phyloP scores from a whole-genome alignment of 345 rosid species.

The Citrus glauca region DNA sequence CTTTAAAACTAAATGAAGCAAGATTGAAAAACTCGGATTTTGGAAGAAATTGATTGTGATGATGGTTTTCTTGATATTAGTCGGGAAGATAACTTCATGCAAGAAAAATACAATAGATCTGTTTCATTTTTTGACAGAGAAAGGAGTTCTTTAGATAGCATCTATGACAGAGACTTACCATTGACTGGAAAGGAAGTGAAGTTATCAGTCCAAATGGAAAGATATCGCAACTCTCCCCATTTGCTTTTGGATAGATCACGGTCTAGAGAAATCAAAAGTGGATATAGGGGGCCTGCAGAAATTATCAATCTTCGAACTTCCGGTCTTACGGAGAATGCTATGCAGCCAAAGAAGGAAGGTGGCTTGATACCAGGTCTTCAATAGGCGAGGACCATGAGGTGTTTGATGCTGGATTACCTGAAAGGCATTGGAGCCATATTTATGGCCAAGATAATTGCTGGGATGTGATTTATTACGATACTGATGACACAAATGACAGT shows the following conservation, averaged over 20 bases:
- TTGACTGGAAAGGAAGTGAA: slow-evolving; percentile 28
- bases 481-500: slow-evolving; percentile 16
- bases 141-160: slow-evolving; percentile 26
- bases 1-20: slow-evolving; percentile 20
- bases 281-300: slow-evolving; percentile 11
- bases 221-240: slow-evolving; percentile 21
- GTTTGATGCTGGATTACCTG: slow-evolving; percentile 10
- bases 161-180: slow-evolving; percentile 23
- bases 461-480: slow-evolving; percentile 13
- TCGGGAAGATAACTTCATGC: slow-evolving; percentile 24
- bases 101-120: slow-evolving; percentile 18
- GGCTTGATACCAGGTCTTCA: slow-evolving; percentile 18
- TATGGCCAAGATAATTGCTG: slow-evolving; percentile 18
- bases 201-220: slow-evolving; percentile 29
- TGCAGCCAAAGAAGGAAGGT: slow-evolving; percentile 24
- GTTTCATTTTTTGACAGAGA: slow-evolving; percentile 24
- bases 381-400: slow-evolving; percentile 6
- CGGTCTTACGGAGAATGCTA: slow-evolving; percentile 24
- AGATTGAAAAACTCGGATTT: slow-evolving; percentile 21
- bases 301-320: slow-evolving; percentile 21
- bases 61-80: slow-evolving; percentile 19
- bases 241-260: slow-evolving; percentile 31
- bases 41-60: slow-evolving; percentile 26
- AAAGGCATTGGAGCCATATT: slow-evolving; percentile 16
- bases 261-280: slow-evolving; percentile 29